Base-by-base conservation (phyloP, 139 green algal species). In the Chlorella sp. region DNA sequence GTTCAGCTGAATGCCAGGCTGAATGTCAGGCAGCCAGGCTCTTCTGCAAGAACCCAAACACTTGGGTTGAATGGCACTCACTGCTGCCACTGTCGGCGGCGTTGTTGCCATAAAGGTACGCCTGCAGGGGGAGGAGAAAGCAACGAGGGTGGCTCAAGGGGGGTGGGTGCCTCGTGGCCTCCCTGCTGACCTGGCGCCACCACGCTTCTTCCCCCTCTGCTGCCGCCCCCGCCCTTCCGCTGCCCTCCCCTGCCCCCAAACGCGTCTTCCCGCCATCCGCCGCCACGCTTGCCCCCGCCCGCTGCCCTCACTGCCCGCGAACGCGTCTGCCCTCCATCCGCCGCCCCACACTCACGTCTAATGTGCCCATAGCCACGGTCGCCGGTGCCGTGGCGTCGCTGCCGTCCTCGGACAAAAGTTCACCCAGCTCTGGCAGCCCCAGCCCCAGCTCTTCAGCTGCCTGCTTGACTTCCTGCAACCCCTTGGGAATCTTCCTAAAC, bases 261-360 rank as follows among this genome's bases (percentile, higher is more conserved):
- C 21, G 30, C 1, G 28, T 30, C 71, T 19, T 30, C 7, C 2
- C 7, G 30, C 18, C 71, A 19, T 34, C 3, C 32, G 5, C 68
- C 0, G 71, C 48, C 64, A n/a, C n/a, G n/a, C n/a, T n/a, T n/a
- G 48, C 9, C 71, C 32, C 1, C 68, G 5, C 68, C 22, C 68
- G 11, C 64, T 11, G 5, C 11, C 19, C 21, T 14, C 2, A 0
- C 71, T 7, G 0, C 71, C 34, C 36, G 21, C 3, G 3, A n/a
- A 78, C 21, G 30, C 1, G 28, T 30, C 71, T 19, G 30, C 7
- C 2, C 7, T 3, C 18, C 71, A 19, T 34, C 3, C 32, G 5
- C 68, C 0, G 71, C 48, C 64, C 11, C 64, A 28, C 64, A 71
- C 75, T 81, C 75, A 81, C 83, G 30, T 87, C 83, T 24, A 87